A percentile compares a stretch with the other conserved stretches of the same genome.
phyloP scores from a whole-genome alignment of 2,329 filamentous ascomycete genomes.

The Fonsecaea multimorphosa region DNA sequence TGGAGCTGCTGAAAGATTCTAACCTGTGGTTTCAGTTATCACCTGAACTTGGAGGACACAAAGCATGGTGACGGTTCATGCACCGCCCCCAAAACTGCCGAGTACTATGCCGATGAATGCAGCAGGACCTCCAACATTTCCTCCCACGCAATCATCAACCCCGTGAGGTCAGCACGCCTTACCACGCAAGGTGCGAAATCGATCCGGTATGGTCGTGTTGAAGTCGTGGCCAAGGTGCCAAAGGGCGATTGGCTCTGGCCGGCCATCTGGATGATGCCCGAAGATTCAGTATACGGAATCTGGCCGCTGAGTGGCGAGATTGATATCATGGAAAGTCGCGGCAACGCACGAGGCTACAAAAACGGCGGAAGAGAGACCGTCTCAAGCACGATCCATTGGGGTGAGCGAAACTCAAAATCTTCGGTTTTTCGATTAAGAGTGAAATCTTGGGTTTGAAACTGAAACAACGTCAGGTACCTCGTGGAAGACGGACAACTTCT shows the following conservation, averaged over 20 bases:
- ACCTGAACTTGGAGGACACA: slow-evolving; percentile 51
- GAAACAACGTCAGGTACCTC: slow-evolving; percentile 16
- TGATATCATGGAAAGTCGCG: slow-evolving; percentile 59
- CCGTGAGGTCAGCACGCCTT: slow-evolving; percentile 58
- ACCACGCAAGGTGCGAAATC: slow-evolving; percentile 51
- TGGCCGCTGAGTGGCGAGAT: slow-evolving; percentile 63
- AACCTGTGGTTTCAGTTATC: slow-evolving; percentile 30
- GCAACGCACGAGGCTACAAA: slow-evolving; percentile 52
- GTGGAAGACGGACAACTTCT: slow-evolving; percentile 41
- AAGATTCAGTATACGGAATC: slow-evolving; percentile 53
- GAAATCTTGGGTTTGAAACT: slow-evolving; percentile 12
- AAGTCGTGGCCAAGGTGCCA: slow-evolving; percentile 61
- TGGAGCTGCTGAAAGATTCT: slow-evolving; percentile 36
- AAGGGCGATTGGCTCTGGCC: slow-evolving; percentile 64
- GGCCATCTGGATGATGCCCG: slow-evolving; percentile 59
- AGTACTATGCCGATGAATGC: slow-evolving; percentile 31
- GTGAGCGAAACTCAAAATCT: slow-evolving; percentile 35
- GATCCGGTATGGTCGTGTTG: slow-evolving; percentile 59
- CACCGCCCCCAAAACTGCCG: slow-evolving; percentile 22
- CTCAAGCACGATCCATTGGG: slow-evolving; percentile 58
- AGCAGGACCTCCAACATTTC: slow-evolving; percentile 52
- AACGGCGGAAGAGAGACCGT: slow-evolving; percentile 52
- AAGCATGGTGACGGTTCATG: slow-evolving; percentile 28
- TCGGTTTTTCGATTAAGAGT: slow-evolving; percentile 34
- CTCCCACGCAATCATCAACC: slow-evolving; percentile 41